Evolutionary conservation across 768 basidiomycete genomes (phyloP).

Genomic region (Trametes villosa): DNA sequence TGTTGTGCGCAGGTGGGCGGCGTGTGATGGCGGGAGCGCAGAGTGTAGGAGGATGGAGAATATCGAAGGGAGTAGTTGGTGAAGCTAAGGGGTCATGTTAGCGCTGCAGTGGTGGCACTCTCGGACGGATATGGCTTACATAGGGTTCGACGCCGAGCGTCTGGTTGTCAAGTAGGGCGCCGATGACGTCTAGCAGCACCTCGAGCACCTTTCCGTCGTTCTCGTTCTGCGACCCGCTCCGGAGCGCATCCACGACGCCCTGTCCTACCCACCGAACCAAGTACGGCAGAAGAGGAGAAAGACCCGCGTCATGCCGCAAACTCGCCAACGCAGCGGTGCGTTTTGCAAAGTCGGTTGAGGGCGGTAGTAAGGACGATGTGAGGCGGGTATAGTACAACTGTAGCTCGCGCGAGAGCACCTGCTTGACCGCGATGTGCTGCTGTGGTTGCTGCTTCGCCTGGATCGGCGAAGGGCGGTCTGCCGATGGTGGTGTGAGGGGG

Average conservation of each 20-base stretch:
- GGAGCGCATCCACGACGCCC: conserved; percentile 70
- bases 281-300: conserved; percentile 91
- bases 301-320: conserved; percentile 84
- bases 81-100: conserved; percentile 59
- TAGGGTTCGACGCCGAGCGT: conserved; percentile 96
- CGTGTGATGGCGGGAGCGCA: conserved; percentile 72
- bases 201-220: conserved; percentile 74
- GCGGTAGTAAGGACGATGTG: conserved; percentile 81
- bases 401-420: conserved; percentile 90
- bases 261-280: conserved; percentile 95
- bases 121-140: conserved; percentile 53
- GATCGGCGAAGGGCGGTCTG: conserved; percentile 34
- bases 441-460: conserved; percentile 52
- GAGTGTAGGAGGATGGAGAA: conserved; percentile 91
- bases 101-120: conserved; percentile 9
- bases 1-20: conserved; percentile 73
- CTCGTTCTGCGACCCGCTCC: conserved; percentile 54
- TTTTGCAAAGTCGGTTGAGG: conserved; percentile 64
- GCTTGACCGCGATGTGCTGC: conserved; percentile 82
- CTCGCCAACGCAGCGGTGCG: conserved; percentile 90
- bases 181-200: conserved; percentile 81
- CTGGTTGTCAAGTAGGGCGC: conserved; percentile 83
- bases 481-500: conserved; percentile 33
- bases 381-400: conserved; percentile 94
- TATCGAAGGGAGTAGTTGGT: conserved; percentile 93